A percentile compares a stretch with the other conserved stretches of the same genome.
Conservation (phyloP, 805 yeast genomes). For the Wickerhamiella kurtzmanii region DNA sequence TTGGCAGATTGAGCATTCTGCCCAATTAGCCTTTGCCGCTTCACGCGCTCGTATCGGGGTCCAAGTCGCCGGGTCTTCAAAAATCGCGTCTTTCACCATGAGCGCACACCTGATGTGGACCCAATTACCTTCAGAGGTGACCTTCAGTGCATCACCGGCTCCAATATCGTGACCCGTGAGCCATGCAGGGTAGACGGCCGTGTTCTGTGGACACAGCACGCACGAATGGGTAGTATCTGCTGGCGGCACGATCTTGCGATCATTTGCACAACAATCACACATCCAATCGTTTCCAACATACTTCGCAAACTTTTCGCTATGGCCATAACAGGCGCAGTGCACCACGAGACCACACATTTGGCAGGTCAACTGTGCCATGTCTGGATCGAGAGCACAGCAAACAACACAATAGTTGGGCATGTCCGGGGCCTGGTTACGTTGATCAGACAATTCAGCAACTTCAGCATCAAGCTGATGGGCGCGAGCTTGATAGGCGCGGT, state of each 20-base stretch:
- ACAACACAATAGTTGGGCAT: slow-evolving; percentile 10
- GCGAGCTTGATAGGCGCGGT: neutral
- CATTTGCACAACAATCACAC: slow-evolving; percentile 55
- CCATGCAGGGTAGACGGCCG: slow-evolving; percentile 13
- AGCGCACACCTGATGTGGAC: slow-evolving; percentile 17
- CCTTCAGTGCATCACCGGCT: slow-evolving; percentile 13
- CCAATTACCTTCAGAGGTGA: slow-evolving; percentile 15
- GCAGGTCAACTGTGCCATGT: slow-evolving; percentile 11
- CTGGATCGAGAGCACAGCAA: slow-evolving; percentile 14
- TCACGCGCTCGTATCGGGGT: slow-evolving; percentile 3
- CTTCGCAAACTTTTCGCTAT: slow-evolving; percentile 26
- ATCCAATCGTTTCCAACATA: slow-evolving; percentile 28
- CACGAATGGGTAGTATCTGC: slow-evolving; percentile 26
- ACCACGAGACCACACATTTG: slow-evolving; percentile 12
- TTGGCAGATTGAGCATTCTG: slow-evolving; percentile 9
- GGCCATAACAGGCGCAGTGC: slow-evolving; percentile 16
- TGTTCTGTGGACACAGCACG: slow-evolving; percentile 10
- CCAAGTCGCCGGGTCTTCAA: slow-evolving; percentile 6
- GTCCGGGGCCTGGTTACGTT: slow-evolving; percentile 1
- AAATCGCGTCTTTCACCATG: slow-evolving; percentile 5
- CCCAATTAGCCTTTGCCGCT: neutral
- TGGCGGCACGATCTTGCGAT: slow-evolving; percentile 32
- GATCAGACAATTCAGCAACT: slow-evolving; percentile 2
- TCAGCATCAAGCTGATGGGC: slow-evolving; percentile 3
- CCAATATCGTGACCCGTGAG: slow-evolving; percentile 6